These are phyloP conservation scores for Pelomyxa schiedti DNA, from an alignment of 78 protist species.

Conservation along the genomic window DNA sequence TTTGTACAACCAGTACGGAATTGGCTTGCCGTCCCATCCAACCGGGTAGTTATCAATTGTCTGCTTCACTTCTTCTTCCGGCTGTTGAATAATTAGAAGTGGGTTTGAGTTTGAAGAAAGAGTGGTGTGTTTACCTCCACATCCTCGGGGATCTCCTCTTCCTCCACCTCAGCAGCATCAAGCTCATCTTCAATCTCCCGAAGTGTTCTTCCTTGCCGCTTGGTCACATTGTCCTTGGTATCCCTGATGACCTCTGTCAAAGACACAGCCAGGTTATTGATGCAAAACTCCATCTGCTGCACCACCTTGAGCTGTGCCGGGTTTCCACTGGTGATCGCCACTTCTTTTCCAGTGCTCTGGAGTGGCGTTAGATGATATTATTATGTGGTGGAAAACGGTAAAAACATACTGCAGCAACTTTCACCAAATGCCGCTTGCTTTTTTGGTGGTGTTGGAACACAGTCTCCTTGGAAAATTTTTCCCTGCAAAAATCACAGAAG, in stretches of 20 bases:
- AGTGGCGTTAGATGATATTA: too few relatives aligned
- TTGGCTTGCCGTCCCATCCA: slow-evolving; percentile 95
- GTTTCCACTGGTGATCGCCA: neutral
- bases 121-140: neutral
- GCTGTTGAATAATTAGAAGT: too few relatives aligned
- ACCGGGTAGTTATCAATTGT: slow-evolving; percentile 77
- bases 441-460: neutral
- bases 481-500: neutral
- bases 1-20: slow-evolving; percentile 95
- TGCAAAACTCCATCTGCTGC: neutral
- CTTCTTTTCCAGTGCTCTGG: neutral
- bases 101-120: slow-evolving; percentile 42
- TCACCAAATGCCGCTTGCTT: slow-evolving; percentile 1
- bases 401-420: too few relatives aligned
- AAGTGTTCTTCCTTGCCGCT: neutral
- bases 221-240: neutral
- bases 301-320: neutral
- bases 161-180: slow-evolving; percentile 45
- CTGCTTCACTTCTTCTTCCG: slow-evolving; percentile 26
- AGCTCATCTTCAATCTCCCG: slow-evolving; percentile 1
- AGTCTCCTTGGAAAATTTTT: neutral
- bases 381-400: too few relatives aligned
- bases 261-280: neutral
- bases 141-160: slow-evolving; percentile 53
- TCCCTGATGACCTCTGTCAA: neutral